Percentiles rank a stretch among this genome's conserved stretches.
Evolutionary conservation across 78 protist genomes (phyloP).

Genomic region (Dictyostelium firmibasis): DNA sequence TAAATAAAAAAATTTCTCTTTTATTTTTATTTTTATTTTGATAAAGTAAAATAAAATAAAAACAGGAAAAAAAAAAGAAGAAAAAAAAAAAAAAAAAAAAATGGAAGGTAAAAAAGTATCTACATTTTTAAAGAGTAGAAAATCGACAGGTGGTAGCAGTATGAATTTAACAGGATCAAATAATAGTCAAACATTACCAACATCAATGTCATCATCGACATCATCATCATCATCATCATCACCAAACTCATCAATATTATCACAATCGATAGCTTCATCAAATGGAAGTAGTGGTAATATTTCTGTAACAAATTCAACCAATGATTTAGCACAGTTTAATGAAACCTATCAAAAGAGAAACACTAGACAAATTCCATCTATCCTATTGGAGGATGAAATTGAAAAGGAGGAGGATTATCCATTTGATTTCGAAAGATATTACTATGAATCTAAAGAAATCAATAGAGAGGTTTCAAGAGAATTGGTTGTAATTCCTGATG

Average conservation of each 20-base stretch:
- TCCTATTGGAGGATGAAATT: conserved; percentile 65
- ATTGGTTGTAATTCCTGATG: conserved; percentile 61
- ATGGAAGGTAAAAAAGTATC: conserved; percentile 35
- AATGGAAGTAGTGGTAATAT: neutral
- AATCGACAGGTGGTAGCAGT: neutral
- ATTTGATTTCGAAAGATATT: conserved; percentile 67
- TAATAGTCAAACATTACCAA: neutral
- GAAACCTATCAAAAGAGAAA: conserved; percentile 46
- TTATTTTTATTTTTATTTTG: no score
- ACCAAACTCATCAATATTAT: neutral
- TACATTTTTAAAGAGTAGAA: conserved; percentile 12
- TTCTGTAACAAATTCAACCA: conserved; percentile 1
- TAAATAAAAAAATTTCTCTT: no score
- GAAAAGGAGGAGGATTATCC: conserved; percentile 65
- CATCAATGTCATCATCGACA: neutral
- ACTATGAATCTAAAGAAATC: conserved; percentile 75
- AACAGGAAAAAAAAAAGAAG: neutral
- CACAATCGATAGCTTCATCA: neutral
- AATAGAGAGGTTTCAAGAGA: conserved; percentile 61
- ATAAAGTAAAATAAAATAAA: no score
- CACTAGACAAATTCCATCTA: conserved; percentile 60
- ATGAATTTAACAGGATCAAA: neutral
- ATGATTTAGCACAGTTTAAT: neutral
- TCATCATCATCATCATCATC: conserved; percentile 4
- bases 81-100: neutral